Conservation (phyloP, 768 basidiomycete species). For the Boletus rex-veris region DNA sequence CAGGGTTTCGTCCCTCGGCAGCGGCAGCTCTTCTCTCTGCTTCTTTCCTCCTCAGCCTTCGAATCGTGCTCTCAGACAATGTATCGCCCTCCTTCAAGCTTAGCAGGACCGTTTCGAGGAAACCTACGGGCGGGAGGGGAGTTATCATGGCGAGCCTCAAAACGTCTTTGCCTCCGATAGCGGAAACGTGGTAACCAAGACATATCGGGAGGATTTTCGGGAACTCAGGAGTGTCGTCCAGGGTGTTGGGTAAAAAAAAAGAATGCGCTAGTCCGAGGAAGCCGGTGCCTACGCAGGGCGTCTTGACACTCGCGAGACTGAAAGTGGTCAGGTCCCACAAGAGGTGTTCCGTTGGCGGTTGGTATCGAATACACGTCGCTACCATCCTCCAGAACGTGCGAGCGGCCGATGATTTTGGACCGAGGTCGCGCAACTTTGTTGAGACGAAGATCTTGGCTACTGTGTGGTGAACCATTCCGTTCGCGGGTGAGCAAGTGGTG, state of each 20-base stretch:
- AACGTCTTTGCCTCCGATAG: slow-evolving; percentile 1
- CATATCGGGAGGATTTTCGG: slow-evolving; percentile 19
- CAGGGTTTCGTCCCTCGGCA: slow-evolving; percentile 20
- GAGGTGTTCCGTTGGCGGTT: slow-evolving; percentile 20
- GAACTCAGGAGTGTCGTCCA: slow-evolving; percentile 22
- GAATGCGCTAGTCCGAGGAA: slow-evolving; percentile 22
- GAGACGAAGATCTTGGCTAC: slow-evolving; percentile 26
- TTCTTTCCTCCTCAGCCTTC: slow-evolving; percentile 24
- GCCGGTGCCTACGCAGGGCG: slow-evolving; percentile 16
- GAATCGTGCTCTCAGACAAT: slow-evolving; percentile 25
- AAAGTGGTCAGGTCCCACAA: slow-evolving; percentile 20
- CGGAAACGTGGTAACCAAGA: neutral
- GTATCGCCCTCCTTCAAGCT: slow-evolving; percentile 22
- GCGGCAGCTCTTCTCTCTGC: slow-evolving; percentile 18
- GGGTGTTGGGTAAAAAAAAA: neutral
- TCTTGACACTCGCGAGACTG: slow-evolving; percentile 25
- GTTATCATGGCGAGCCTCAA: slow-evolving; percentile 15
- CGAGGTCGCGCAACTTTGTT: slow-evolving; percentile 24
- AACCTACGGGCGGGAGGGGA: slow-evolving; percentile 19
- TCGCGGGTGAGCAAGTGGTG: slow-evolving; percentile 21
- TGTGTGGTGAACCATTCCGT: slow-evolving; percentile 29
- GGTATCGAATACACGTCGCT: slow-evolving; percentile 23
- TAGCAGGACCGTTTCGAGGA: slow-evolving; percentile 20
- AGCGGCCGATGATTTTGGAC: slow-evolving; percentile 20
- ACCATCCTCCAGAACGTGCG: slow-evolving; percentile 27